Base-by-base conservation (phyloP, 83 land plant genomes). In the Isoetes engelmannii region DNA sequence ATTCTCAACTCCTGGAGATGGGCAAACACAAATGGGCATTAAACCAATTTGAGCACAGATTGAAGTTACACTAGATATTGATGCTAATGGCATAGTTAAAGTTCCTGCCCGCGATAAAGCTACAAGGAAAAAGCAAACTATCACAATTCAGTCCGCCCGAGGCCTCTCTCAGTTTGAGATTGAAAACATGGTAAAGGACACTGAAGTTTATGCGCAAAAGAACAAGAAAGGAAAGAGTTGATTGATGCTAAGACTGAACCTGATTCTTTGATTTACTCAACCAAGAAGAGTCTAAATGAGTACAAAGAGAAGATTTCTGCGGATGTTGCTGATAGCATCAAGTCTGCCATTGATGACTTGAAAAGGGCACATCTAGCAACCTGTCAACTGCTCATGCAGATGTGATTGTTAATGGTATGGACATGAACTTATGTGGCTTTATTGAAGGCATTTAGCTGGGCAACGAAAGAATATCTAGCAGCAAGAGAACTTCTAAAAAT, bases 1-100 rank as follows among this genome's bases (percentile, higher is more conserved):
- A 1, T 63, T 63, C 4, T 63, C 66, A 3, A 63, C 66, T 7
- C 3, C 66, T 63, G 44, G 3, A 37, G 66, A 63, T 63, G 10
- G 46, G 13, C 66, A 63, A 37, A 80, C 82, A 46, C 79, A 75
- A 42, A 78, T 80, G 5, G 74, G 79, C 0, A 65, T 80, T 7
- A 43, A 63, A 4, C 9, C 66, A 63, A 17, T 63, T 63, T 63
- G 66, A 63, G 66, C 44, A 37, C 66, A 63, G 17, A 45, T 63
- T 6, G 66, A 63, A 43, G 66, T 63, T 17, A 43, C 66, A 10
- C 45, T 63, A 1, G 44, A 63, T 4, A 63, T 63, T 43, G 66
- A 63, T 63, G 66, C 66, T 0, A 63, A 63, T 18, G 66, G 66
- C 3, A 63, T 63, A 9, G 66, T 63, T 7, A 18, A 63, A 0